These are phyloP conservation scores for Thalassia testudinum DNA, from an alignment of 116 monocot genomes.

Conservation along the genomic window DNA sequence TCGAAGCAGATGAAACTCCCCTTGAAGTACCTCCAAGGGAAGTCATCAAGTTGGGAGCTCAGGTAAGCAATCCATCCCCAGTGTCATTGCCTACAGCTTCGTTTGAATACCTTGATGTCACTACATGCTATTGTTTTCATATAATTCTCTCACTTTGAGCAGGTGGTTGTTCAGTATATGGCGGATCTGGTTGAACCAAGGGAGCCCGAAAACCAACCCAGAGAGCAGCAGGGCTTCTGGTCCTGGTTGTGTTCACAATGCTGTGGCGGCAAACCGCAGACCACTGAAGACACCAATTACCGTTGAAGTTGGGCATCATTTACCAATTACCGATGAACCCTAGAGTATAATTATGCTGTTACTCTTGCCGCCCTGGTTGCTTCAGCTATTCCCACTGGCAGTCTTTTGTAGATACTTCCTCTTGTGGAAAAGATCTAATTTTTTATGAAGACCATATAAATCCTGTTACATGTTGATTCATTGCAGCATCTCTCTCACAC, in stretches of 20 bases:
- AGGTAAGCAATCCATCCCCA: conserved; percentile 25
- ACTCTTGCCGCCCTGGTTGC: too few species aligned
- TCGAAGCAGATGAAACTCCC: conserved; percentile 72
- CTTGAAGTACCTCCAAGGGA: conserved; percentile 70
- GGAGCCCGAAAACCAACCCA: conserved; percentile 5
- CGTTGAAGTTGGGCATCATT: too few species aligned
- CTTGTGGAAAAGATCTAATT: too few species aligned
- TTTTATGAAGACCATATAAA: too few species aligned
- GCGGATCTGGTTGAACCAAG: conserved; percentile 39
- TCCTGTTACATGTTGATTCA: too few species aligned
- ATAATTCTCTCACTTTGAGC: conserved; percentile 2
- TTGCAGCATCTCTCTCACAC: too few species aligned
- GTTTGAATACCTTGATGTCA: background rate
- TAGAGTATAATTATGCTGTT: too few species aligned
- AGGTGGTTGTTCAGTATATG: conserved; percentile 83
- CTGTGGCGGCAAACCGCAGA: background rate
- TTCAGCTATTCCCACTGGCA: too few species aligned
- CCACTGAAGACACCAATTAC: too few species aligned
- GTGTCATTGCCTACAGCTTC: background rate
- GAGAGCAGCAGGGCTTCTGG: conserved; percentile 21
- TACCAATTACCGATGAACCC: too few species aligned
- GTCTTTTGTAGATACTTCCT: too few species aligned
- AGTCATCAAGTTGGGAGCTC: conserved; percentile 63
- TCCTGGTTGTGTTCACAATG: conserved; percentile 33
- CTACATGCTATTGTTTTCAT: background rate